These are phyloP conservation scores for Akanthomyces dipterigenus DNA, from an alignment of 2,329 filamentous ascomycete species.

Conservation along the genomic window DNA sequence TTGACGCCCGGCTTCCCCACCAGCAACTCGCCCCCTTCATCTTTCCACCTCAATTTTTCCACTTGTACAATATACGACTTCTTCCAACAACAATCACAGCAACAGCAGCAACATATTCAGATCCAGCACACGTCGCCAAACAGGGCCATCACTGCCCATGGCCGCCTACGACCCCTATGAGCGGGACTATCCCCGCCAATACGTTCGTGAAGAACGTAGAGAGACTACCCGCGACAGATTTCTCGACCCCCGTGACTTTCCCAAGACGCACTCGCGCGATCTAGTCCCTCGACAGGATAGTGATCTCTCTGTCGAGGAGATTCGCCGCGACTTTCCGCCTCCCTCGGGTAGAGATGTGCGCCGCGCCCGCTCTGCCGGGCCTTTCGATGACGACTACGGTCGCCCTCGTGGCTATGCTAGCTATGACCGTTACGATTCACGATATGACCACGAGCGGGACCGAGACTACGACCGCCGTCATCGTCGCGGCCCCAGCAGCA, in stretches of 20 bases:
- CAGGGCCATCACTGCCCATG: slow-evolving; percentile 21
- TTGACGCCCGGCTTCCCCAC: slow-evolving; percentile 3
- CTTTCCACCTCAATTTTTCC: slow-evolving; percentile 2
- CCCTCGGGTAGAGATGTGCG: slow-evolving; percentile 48
- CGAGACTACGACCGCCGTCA: slow-evolving; percentile 38
- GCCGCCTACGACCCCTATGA: slow-evolving; percentile 51
- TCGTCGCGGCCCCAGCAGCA: slow-evolving; percentile 39
- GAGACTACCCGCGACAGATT: slow-evolving; percentile 47
- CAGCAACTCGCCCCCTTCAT: slow-evolving; percentile 3
- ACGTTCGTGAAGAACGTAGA: slow-evolving; percentile 48
- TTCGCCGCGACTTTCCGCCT: slow-evolving; percentile 77
- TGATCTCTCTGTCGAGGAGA: slow-evolving; percentile 70
- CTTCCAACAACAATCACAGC: slow-evolving; percentile 27
- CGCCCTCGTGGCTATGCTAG: slow-evolving; percentile 44
- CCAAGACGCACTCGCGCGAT: slow-evolving; percentile 41
- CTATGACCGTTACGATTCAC: slow-evolving; percentile 29
- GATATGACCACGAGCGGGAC: slow-evolving; percentile 24
- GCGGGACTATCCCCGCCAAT: slow-evolving; percentile 41
- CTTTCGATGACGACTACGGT: slow-evolving; percentile 48
- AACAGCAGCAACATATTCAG: slow-evolving; percentile 12
- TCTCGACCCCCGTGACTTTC: slow-evolving; percentile 45
- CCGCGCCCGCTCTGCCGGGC: slow-evolving; percentile 58
- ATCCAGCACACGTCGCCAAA: background rate
- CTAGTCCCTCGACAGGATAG: slow-evolving; percentile 63
- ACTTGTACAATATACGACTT: background rate